Conservation (phyloP, 1,284 basidiomycete genomes). For the Cryptococcus deneoformans region DNA sequence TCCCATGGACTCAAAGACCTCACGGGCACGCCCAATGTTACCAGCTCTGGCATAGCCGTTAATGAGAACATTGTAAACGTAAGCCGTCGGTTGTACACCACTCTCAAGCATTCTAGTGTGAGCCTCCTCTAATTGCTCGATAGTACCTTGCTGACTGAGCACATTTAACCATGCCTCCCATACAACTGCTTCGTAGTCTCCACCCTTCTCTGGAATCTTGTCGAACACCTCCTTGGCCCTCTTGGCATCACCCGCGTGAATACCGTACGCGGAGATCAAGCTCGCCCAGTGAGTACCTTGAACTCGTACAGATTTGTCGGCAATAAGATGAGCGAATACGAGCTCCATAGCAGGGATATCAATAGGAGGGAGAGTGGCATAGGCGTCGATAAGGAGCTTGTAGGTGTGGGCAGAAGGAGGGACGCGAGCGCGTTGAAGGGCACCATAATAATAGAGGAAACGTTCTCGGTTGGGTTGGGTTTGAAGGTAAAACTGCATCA, state of each 20-base stretch:
- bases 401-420: constrained; percentile 84
- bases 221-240: constrained; percentile 77
- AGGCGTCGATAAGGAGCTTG: constrained; percentile 90
- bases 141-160: constrained; percentile 71
- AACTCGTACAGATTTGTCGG: constrained; percentile 58
- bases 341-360: constrained; percentile 72
- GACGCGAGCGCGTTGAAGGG: constrained; percentile 64
- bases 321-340: constrained; percentile 63
- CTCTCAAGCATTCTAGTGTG: constrained; percentile 62
- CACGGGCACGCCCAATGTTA: constrained; percentile 66
- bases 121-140: constrained; percentile 74
- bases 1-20: constrained; percentile 79
- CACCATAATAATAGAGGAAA: constrained; percentile 72
- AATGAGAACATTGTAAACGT: constrained; percentile 92
- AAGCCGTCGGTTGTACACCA: constrained; percentile 82
- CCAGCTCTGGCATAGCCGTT: constrained; percentile 76
- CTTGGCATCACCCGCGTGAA: constrained; percentile 71
- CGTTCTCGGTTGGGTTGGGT: constrained; percentile 80
- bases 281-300: constrained; percentile 89
- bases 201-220: constrained; percentile 57
- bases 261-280: constrained; percentile 87
- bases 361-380: constrained; percentile 81
- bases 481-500: constrained; percentile 96
- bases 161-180: constrained; percentile 92
- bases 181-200: constrained; percentile 69